These are phyloP conservation scores for Colletotrichum lini DNA, from an alignment of 2,329 filamentous ascomycete species.

Conservation along the genomic window DNA sequence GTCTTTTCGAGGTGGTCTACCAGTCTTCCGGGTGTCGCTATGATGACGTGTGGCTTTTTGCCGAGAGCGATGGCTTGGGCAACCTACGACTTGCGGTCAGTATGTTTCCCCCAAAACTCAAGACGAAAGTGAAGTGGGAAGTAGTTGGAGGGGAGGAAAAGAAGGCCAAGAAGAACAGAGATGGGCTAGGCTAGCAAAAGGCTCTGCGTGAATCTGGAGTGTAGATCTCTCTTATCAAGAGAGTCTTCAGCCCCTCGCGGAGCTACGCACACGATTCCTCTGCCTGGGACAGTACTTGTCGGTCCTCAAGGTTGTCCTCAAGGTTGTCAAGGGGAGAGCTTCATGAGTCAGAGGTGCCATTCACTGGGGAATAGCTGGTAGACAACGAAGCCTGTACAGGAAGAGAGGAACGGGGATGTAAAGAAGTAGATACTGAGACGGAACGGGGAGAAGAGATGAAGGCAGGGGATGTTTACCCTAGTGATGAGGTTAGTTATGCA, in stretches of 20 bases:
- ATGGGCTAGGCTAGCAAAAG: not conserved
- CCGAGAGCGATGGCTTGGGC: conserved; percentile 90
- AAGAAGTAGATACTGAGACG: too few species aligned
- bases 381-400: not conserved
- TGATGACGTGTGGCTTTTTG: conserved; percentile 96
- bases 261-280: not conserved
- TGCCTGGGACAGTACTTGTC: not conserved
- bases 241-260: too few species aligned
- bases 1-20: conserved; percentile 94
- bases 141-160: too few species aligned
- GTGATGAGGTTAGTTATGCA: not conserved
- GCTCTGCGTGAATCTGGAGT: not conserved
- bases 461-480: not conserved
- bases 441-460: not conserved
- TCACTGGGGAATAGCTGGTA: too few species aligned
- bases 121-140: not conserved
- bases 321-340: not conserved
- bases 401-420: not conserved
- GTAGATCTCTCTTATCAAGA: not conserved
- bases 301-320: not conserved
- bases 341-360: too few species aligned
- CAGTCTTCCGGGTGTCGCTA: conserved; percentile 66
- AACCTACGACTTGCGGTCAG: conserved; percentile 62
- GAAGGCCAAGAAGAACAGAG: not conserved
- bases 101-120: not conserved